Conservation (phyloP, 768 basidiomycete genomes). For the Dentipellis sp. region DNA sequence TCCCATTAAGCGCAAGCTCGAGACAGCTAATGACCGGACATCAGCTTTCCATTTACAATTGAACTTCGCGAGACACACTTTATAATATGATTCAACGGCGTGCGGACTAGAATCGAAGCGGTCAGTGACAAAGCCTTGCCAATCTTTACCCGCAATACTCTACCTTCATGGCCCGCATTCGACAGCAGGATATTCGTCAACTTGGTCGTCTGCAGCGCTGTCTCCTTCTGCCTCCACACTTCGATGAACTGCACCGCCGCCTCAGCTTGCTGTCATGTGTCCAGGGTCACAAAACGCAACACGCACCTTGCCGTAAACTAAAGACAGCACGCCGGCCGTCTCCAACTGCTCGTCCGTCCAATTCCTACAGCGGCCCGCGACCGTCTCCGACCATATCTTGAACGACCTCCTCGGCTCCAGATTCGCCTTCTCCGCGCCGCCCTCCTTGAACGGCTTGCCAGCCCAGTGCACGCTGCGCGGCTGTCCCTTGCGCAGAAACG, state of each 20-base stretch:
- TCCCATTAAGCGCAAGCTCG: slow-evolving; percentile 72
- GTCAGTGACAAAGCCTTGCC: slow-evolving; percentile 1
- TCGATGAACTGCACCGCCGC: slow-evolving; percentile 57
- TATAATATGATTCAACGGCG: slow-evolving; percentile 76
- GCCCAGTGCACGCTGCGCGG: slow-evolving; percentile 69
- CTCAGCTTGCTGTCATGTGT: background rate
- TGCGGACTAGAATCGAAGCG: slow-evolving; percentile 40
- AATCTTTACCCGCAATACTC: background rate
- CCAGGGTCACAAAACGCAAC: background rate
- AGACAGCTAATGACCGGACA: slow-evolving; percentile 40
- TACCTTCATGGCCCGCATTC: slow-evolving; percentile 80
- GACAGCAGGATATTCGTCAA: slow-evolving; percentile 66
- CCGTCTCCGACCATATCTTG: slow-evolving; percentile 69
- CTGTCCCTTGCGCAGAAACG: slow-evolving; percentile 72
- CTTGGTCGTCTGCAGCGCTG: slow-evolving; percentile 59
- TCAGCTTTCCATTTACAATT: background rate
- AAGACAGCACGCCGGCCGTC: slow-evolving; percentile 67
- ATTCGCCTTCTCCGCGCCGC: slow-evolving; percentile 23
- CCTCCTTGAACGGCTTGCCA: slow-evolving; percentile 55
- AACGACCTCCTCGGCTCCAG: slow-evolving; percentile 77
- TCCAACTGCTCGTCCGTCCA: slow-evolving; percentile 84
- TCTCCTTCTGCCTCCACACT: slow-evolving; percentile 80
- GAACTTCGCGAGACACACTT: slow-evolving; percentile 34
- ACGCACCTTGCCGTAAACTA: slow-evolving; percentile 71
- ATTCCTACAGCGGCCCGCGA: slow-evolving; percentile 53